These are phyloP conservation scores for Zea luxurians DNA, from an alignment of 176 grass and related monocot genomes.

Conservation along the genomic window DNA sequence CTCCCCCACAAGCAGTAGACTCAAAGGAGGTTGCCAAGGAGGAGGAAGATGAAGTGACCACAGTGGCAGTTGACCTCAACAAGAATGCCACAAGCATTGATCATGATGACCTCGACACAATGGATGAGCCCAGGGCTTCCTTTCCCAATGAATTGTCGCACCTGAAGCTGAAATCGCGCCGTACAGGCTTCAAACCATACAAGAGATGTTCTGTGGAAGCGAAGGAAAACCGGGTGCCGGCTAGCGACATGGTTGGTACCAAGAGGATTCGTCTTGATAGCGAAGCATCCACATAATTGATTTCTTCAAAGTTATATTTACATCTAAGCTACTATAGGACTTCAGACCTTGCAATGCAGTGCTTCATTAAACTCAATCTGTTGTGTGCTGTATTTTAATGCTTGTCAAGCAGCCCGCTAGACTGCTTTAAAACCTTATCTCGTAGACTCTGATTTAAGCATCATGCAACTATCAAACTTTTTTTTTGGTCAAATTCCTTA, in stretches of 20 bases:
- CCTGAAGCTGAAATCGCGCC: constrained; percentile 59
- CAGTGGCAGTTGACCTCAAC: constrained; percentile 62
- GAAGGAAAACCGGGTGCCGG: constrained; percentile 57
- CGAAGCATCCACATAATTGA: constrained; percentile 56
- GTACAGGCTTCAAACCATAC: constrained; percentile 94
- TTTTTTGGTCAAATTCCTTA: constrained; percentile 37
- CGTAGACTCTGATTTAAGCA: constrained; percentile 35
- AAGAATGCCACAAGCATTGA: constrained; percentile 37
- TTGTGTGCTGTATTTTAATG: constrained; percentile 57
- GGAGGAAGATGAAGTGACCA: constrained; percentile 40
- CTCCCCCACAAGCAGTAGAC: constrained; percentile 52
- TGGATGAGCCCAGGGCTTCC: constrained; percentile 31
- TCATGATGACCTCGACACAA: constrained; percentile 36
- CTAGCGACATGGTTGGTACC: constrained; percentile 54
- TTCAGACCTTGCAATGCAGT: constrained; percentile 51
- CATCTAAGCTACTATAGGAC: constrained; percentile 45
- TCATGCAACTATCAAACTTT: constrained; percentile 22
- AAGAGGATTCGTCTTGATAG: constrained; percentile 88
- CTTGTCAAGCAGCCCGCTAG: constrained; percentile 44
- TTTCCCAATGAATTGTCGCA: constrained; percentile 47
- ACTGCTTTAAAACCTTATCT: constrained; percentile 45
- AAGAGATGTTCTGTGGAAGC: constrained; percentile 90
- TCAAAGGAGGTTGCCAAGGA: constrained; percentile 39
- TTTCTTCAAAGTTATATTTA: constrained; percentile 40
- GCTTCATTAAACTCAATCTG: constrained; percentile 41